phyloP scores from a whole-genome alignment of 345 rosid genomes.

The Rubroshorea leprosula region DNA sequence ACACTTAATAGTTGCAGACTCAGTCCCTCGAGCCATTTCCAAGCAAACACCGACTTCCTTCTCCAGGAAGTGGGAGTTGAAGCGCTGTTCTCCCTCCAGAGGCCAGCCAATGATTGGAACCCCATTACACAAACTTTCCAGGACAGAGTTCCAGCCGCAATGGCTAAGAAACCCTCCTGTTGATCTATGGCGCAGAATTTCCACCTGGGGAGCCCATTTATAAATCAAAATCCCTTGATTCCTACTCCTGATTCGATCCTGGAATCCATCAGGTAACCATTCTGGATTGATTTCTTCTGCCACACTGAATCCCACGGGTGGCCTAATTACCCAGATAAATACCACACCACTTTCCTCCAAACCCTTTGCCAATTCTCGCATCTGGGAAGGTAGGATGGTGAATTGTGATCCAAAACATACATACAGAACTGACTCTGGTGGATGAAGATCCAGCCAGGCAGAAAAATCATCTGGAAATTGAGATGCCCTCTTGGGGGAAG shows the following conservation, averaged over 20 bases:
- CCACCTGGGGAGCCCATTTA: slow-evolving; percentile 19
- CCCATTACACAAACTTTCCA: slow-evolving; percentile 16
- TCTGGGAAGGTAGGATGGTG: slow-evolving; percentile 10
- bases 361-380: slow-evolving; percentile 19
- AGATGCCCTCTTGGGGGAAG: background rate
- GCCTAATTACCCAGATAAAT: slow-evolving; percentile 19
- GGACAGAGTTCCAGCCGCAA: slow-evolving; percentile 21
- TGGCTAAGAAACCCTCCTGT: slow-evolving; percentile 19
- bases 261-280: slow-evolving; percentile 23
- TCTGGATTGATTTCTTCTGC: slow-evolving; percentile 7
- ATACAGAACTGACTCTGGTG: slow-evolving; percentile 12
- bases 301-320: slow-evolving; percentile 7
- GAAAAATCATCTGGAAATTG: background rate
- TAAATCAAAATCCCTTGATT: slow-evolving; percentile 12
- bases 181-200: slow-evolving; percentile 17
- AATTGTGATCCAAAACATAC: slow-evolving; percentile 14
- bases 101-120: slow-evolving; percentile 27
- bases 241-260: slow-evolving; percentile 4
- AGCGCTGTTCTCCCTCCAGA: slow-evolving; percentile 16
- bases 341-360: slow-evolving; percentile 12
- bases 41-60: slow-evolving; percentile 5
- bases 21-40: slow-evolving; percentile 10
- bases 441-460: slow-evolving; percentile 15
- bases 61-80: slow-evolving; percentile 18
- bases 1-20: background rate